phyloP scores from a whole-genome alignment of 148 eudicot species.

The Mesembryanthemum crystallinum region DNA sequence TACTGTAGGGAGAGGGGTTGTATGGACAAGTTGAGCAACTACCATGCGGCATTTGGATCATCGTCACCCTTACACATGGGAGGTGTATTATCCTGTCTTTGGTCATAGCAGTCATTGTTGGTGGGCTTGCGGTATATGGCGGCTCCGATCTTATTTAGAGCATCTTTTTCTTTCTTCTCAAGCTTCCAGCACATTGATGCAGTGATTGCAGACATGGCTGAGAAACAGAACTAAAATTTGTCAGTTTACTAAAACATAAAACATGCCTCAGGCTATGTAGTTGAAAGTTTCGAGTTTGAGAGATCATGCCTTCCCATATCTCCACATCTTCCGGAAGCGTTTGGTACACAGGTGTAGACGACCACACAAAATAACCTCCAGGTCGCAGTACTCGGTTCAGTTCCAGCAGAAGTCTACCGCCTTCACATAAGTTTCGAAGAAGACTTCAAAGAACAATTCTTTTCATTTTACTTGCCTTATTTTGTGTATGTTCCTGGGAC shows the following conservation, averaged over 20 bases:
- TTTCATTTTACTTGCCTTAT: not conserved
- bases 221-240: slow-evolving; percentile 1
- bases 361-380: slow-evolving; percentile 91
- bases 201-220: slow-evolving; percentile 77
- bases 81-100: slow-evolving; percentile 51
- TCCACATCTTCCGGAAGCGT: slow-evolving; percentile 67
- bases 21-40: not conserved
- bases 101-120: slow-evolving; percentile 67
- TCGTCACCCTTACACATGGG: slow-evolving; percentile 72
- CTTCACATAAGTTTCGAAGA: slow-evolving; percentile 32
- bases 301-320: slow-evolving; percentile 70
- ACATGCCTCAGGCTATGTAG: not conserved
- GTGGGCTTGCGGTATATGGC: slow-evolving; percentile 74
- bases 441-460: not conserved
- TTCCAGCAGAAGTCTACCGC: slow-evolving; percentile 82
- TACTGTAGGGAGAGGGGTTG: not conserved
- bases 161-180: slow-evolving; percentile 63
- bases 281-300: slow-evolving; percentile 1
- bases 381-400: slow-evolving; percentile 78
- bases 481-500: not conserved
- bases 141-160: slow-evolving; percentile 50
- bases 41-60: slow-evolving; percentile 94
- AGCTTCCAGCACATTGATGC: slow-evolving; percentile 84
- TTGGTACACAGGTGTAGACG: slow-evolving; percentile 91
- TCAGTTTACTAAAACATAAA: slow-evolving; percentile 15